phyloP scores from a whole-genome alignment of 257 asterid genomes.

The Scutellaria baicalensis region DNA sequence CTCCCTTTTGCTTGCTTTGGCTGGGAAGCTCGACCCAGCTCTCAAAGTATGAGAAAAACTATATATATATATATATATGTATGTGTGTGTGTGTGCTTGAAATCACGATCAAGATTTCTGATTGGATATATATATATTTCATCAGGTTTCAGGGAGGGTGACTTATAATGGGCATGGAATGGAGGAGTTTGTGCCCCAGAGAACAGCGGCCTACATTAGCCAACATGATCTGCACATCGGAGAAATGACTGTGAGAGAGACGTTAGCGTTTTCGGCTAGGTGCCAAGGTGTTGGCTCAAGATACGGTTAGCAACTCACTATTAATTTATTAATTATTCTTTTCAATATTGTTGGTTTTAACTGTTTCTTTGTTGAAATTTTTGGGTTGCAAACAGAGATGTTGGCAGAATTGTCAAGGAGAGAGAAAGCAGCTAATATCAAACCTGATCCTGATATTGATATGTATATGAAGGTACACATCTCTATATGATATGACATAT shows the following conservation, averaged over 20 bases:
- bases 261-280: constrained; percentile 62
- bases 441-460: constrained; percentile 52
- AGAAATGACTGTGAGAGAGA: constrained; percentile 77
- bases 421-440: constrained; percentile 50
- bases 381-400: constrained; percentile 49
- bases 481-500: too few species aligned
- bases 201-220: constrained; percentile 64
- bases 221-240: constrained; percentile 62
- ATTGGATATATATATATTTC: not conserved
- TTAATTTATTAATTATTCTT: not conserved
- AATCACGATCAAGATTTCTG: too few species aligned
- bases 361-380: not conserved
- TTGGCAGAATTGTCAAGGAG: constrained; percentile 51
- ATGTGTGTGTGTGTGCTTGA: too few species aligned
- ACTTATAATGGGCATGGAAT: constrained; percentile 52
- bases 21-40: constrained; percentile 52
- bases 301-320: constrained; percentile 37
- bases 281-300: constrained; percentile 74
- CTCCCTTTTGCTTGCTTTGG: constrained; percentile 50
- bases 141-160: constrained; percentile 38
- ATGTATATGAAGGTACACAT: constrained; percentile 49
- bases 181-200: constrained; percentile 56
- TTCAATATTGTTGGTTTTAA: not conserved
- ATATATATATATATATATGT: too few species aligned
- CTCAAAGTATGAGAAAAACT: constrained; percentile 32